Percentiles rank a stretch among this genome's conserved stretches.
These are phyloP conservation scores for Clarkia xantiana DNA, from an alignment of 345 rosid genomes.

Conservation along the genomic window DNA sequence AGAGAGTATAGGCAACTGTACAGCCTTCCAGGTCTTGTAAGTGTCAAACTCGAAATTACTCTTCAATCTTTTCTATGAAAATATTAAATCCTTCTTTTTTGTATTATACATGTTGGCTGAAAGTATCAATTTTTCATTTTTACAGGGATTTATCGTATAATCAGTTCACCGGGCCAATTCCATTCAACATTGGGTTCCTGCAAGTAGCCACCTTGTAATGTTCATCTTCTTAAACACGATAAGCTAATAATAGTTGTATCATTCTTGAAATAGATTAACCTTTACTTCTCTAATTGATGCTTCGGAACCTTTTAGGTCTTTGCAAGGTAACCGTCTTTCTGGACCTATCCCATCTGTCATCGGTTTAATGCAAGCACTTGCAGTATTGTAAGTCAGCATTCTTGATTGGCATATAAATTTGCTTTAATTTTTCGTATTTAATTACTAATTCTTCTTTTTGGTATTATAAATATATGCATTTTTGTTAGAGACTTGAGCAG, in stretches of 20 bases:
- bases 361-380: constrained; percentile 99
- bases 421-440: background rate
- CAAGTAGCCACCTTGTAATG: constrained; percentile 91
- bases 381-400: constrained; percentile 67
- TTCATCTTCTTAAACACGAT: background rate
- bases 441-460: background rate
- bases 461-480: background rate
- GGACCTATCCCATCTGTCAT: constrained; percentile 91
- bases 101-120: no score
- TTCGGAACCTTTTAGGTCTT: constrained; percentile 56
- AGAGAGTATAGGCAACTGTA: constrained; percentile 80
- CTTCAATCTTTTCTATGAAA: no score
- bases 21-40: constrained; percentile 97
- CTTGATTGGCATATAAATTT: background rate
- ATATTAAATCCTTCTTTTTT: no score
- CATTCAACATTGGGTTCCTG: constrained; percentile 91
- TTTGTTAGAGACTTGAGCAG: constrained; percentile 69
- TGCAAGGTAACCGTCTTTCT: constrained; percentile 75
- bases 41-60: constrained; percentile 19
- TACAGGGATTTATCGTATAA: constrained; percentile 85
- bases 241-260: background rate
- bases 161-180: constrained; percentile 77
- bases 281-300: background rate
- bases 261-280: background rate
- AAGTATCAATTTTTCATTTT: no score